Percentiles rank a stretch among this genome's conserved stretches.
Evolutionary conservation across 2,329 filamentous ascomycete species (phyloP).

Genomic region (Tolypocladium tropicale): DNA sequence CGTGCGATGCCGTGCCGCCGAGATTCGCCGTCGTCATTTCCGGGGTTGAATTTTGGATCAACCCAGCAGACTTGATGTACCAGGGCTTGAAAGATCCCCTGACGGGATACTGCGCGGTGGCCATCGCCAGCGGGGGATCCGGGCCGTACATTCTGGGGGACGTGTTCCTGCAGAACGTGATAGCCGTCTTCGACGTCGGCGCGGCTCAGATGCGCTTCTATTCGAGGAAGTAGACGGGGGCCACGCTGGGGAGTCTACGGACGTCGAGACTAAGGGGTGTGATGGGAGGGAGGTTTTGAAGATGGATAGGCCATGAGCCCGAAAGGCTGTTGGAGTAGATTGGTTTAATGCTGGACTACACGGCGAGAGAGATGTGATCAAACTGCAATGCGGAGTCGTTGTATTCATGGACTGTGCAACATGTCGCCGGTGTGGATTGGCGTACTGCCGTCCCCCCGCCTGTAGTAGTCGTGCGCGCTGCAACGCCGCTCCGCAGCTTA

Average conservation of each 20-base stretch:
- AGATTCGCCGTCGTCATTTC: constrained; percentile 33
- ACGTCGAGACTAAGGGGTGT: no score
- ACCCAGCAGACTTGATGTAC: constrained; percentile 37
- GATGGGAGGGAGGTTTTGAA: background rate
- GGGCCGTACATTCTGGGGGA: constrained; percentile 40
- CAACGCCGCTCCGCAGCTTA: background rate
- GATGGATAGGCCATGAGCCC: background rate
- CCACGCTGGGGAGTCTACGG: no score
- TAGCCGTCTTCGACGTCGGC: constrained; percentile 38
- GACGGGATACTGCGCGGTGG: constrained; percentile 37
- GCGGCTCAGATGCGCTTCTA: constrained; percentile 36
- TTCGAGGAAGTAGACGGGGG: constrained; percentile 10
- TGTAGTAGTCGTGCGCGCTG: no score
- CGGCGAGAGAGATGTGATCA: background rate
- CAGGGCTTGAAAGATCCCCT: constrained; percentile 29
- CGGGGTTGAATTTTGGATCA: constrained; percentile 33
- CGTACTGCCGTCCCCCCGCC: no score
- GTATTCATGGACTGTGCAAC: background rate
- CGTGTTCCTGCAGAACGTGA: constrained; percentile 39
- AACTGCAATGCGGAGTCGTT: background rate
- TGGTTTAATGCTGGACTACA: background rate
- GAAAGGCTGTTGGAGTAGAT: background rate
- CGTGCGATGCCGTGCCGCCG: constrained; percentile 36
- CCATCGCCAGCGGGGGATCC: constrained; percentile 30
- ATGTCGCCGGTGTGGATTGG: no score